Base-by-base conservation (phyloP, 1,139 yeast species). In the Starmera stellimalicola region DNA sequence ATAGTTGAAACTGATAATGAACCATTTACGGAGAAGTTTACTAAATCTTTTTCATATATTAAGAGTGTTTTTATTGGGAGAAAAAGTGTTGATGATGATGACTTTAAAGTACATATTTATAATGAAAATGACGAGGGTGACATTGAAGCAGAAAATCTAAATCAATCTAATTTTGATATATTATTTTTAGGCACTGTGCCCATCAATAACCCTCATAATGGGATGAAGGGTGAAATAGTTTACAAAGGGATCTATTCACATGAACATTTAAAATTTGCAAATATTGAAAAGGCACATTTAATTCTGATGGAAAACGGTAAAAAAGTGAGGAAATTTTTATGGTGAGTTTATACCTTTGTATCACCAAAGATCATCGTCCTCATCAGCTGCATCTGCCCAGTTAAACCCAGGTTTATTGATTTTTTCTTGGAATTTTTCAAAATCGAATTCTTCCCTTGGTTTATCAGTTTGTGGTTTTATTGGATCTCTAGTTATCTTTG, bases 351-450 rank as follows among this genome's bases (percentile, higher is more conserved):
- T 16, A 32, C 27, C 16, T 20, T n/a, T n/a, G n/a, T n/a, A n/a
- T n/a, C n/a, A n/a, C 14, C 7, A 26, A 15, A 20, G 26, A 31
- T 25, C 34, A 16, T 33, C 33, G 19, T 26, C 33, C 23, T 42
- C 45, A 31, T 43, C 48, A 33, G 39, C 48, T 18, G 41, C 32
- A 22, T 39, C 47, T 3, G 50, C 46, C 51, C 51, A 47, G 19
- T 42, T 39, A 4, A 43, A 32, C 14, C 36, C 32, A 11, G 28
- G 37, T 15, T 43, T 43, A 6, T 37, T 18, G n/a, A 28, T n/a
- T 19, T 28, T 12, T 28, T 18, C 17, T n/a, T 18, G 8, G 3
- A 28, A 12, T 6, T n/a, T 18, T 14, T 28, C 30, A 11, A 28
- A 16, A 18, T 20, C 19, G 7, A n/a, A n/a, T 11, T 10, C 30